Percentiles rank a stretch among this genome's conserved stretches.
These are phyloP conservation scores for Epicoccum sorghinum DNA, from an alignment of 2,329 filamentous ascomycete genomes.

Conservation along the genomic window DNA sequence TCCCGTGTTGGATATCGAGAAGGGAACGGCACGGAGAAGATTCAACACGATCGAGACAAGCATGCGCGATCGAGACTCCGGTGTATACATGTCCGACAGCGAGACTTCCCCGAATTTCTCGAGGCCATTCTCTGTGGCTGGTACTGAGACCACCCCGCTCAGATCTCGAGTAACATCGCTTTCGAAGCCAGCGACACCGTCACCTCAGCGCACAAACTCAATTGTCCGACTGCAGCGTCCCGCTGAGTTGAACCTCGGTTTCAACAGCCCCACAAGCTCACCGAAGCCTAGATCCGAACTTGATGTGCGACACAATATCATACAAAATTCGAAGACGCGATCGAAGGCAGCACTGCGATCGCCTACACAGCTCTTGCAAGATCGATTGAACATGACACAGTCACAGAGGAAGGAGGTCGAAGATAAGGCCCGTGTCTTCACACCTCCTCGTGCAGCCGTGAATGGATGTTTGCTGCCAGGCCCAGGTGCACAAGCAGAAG, in stretches of 20 bases:
- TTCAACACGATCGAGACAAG: not conserved
- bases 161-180: conserved; percentile 19
- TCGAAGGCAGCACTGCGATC: conserved; percentile 39
- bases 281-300: conserved; percentile 40
- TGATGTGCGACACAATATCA: conserved; percentile 37
- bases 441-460: conserved; percentile 30
- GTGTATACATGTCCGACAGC: conserved; percentile 31
- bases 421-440: conserved; percentile 34
- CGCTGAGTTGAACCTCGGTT: conserved; percentile 37
- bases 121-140: conserved; percentile 18
- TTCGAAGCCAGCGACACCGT: conserved; percentile 7
- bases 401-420: conserved; percentile 22
- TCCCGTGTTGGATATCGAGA: conserved; percentile 1
- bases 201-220: conserved; percentile 22
- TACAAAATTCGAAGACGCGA: conserved; percentile 40
- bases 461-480: conserved; percentile 41
- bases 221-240: conserved; percentile 34
- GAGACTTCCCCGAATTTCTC: conserved; percentile 15
- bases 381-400: conserved; percentile 34
- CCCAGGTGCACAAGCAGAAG: conserved; percentile 25
- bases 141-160: conserved; percentile 15
- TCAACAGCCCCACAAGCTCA: conserved; percentile 6
- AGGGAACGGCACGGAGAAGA: not conserved
- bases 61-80: conserved; percentile 30
- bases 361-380: conserved; percentile 38